These are phyloP conservation scores for Chlamydomonas reinhardtii DNA, from an alignment of 163 green algal species.

Conservation along the genomic window DNA sequence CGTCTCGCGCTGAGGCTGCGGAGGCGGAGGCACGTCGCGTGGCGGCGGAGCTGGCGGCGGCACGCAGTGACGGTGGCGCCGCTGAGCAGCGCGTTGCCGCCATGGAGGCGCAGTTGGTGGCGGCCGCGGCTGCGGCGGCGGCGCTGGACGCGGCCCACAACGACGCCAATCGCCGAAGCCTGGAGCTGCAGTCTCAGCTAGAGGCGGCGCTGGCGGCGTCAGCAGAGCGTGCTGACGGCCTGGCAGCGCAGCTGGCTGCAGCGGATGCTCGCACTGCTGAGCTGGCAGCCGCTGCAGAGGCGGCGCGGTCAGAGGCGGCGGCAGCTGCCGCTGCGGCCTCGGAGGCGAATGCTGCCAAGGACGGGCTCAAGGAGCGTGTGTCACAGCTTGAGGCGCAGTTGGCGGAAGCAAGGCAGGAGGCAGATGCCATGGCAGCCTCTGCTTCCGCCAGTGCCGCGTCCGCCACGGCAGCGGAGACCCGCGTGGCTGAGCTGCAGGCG, in stretches of 20 bases:
- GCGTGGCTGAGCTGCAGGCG: not conserved
- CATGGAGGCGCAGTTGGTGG: slow-evolving; percentile 22
- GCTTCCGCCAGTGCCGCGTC: not conserved
- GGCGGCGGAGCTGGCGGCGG: not conserved
- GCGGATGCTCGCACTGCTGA: not conserved
- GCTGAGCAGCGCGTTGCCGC: not conserved
- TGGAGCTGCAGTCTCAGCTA: slow-evolving; percentile 30
- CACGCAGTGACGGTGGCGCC: not conserved
- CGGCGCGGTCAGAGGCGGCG: not conserved
- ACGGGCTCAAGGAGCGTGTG: not conserved
- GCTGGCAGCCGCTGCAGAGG: not conserved
- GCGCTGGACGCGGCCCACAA: not conserved
- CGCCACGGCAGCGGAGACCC: not conserved
- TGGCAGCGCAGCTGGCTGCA: not conserved
- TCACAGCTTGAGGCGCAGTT: not conserved
- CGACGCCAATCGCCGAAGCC: not conserved
- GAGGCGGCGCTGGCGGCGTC: slow-evolving; percentile 22
- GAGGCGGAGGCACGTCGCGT: not conserved
- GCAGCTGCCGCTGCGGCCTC: not conserved
- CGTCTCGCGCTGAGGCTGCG: not conserved
- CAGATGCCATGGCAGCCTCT: not conserved
- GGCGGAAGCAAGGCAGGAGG: not conserved
- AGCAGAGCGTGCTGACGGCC: not conserved
- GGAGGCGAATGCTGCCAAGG: not conserved
- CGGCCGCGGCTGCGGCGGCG: not conserved